A percentile compares a stretch with the other conserved stretches of the same genome.
phyloP scores from a whole-genome alignment of 2,329 filamentous ascomycete genomes.

The Trichoderma brevicompactum region DNA sequence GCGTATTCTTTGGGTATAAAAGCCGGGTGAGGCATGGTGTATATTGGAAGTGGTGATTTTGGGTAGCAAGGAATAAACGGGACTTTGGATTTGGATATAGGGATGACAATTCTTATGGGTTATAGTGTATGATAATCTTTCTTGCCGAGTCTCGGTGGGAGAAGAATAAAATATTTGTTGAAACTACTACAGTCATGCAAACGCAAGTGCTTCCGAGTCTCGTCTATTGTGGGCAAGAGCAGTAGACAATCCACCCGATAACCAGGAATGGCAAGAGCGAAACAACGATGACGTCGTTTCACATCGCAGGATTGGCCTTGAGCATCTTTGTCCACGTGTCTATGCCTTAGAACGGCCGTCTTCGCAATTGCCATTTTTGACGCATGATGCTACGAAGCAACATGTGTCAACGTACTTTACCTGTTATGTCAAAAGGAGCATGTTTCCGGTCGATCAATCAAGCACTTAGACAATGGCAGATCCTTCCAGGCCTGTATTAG shows the following conservation, averaged over 20 bases:
- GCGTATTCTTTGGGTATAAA: neutral
- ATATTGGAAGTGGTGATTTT: neutral
- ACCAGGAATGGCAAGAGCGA: neutral
- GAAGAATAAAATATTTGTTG: neutral
- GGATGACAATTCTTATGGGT: neutral
- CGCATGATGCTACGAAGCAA: neutral
- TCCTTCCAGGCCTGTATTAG: no score
- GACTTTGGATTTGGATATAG: neutral
- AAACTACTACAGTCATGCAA: neutral
- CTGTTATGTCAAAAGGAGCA: no score
- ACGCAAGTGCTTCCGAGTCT: neutral
- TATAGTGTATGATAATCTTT: neutral
- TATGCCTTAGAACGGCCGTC: neutral
- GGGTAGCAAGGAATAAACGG: neutral
- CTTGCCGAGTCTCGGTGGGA: neutral
- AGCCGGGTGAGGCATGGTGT: slow-evolving; percentile 4
- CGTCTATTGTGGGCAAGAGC: neutral
- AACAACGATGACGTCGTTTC: neutral
- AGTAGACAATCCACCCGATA: neutral
- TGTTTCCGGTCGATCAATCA: no score
- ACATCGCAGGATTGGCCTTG: neutral
- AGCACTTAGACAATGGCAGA: no score
- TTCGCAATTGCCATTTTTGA: neutral
- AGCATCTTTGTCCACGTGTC: neutral
- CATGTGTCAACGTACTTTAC: no score